Evolutionary conservation across 108 stramenopile genomes (phyloP), one percentile per base, ranked within the genome.

Genomic region (Fragilariopsis cylindrus): DNA sequence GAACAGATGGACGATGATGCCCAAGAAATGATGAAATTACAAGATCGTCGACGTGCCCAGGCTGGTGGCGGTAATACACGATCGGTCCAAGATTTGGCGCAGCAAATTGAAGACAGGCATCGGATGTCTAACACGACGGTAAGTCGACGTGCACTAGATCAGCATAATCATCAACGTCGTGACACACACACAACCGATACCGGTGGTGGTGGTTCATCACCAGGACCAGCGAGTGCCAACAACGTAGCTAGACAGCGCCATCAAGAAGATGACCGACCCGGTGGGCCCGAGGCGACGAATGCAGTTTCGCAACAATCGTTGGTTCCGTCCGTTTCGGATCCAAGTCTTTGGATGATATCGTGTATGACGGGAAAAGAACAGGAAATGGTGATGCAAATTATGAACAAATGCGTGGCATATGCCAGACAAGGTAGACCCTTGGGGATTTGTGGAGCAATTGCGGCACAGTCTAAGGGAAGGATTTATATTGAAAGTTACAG

Each of bases 401-500:
- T 97, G 96, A 98, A 97, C 84, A 99, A 98, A 69, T 92, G 93
- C 75, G 74, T 90, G 4, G 92, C 91, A 7, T 90, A 81, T 83
- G 90, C 94, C 52, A 81, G 88, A 45, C 88, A 84, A 44, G 90
- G 89, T n/a, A 82, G 78, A 62, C 94, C 94, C 5, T 65, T 94
- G 65, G 90, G 90, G 15, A 92, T 96, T 69, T 92, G 89, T 68
- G 90, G 84, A 69, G 97, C 92, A 7, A 88, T 96, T 70, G 86
- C 95, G 11, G 93, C 88, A 18, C 94, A 95, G 53, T 86, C 89
- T 53, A 94, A 93, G 70, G 97, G 96, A 42, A 87, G 84, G 77
- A 88, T 98, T 75, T 99, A 97, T 80, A 77, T 99, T 19, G 98
- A 99, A 75, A 96, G 94, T 76, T 86, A 75, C 73, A 90, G 82